phyloP scores from a whole-genome alignment of 805 yeast genomes.

The Spathaspora gorwiae region DNA sequence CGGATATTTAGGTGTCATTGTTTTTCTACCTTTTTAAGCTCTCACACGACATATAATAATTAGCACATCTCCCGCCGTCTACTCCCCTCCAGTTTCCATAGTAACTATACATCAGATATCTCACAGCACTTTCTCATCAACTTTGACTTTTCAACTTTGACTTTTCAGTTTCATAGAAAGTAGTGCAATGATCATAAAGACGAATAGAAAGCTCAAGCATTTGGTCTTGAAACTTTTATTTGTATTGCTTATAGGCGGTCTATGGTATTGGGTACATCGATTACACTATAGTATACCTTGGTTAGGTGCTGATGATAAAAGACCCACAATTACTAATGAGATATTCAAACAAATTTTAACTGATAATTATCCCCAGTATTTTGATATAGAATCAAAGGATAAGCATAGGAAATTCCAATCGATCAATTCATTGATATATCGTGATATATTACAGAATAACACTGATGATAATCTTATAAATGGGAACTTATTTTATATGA shows the following conservation, averaged over 20 bases:
- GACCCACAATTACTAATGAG: neutral
- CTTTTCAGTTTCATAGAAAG: too few relatives aligned
- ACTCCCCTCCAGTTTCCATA: too few relatives aligned
- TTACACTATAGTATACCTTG: neutral
- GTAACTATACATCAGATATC: too few relatives aligned
- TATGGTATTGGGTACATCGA: neutral
- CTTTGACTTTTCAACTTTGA: too few relatives aligned
- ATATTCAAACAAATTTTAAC: neutral
- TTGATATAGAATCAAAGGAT: neutral
- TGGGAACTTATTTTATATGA: conserved; percentile 8
- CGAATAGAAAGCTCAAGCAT: too few relatives aligned
- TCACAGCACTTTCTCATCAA: too few relatives aligned
- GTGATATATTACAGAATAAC: neutral
- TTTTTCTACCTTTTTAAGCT: too few relatives aligned
- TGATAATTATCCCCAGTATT: neutral
- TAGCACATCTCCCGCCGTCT: too few relatives aligned
- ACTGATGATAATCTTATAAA: neutral
- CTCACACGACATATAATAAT: too few relatives aligned
- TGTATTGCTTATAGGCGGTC: neutral
- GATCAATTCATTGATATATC: conserved; percentile 3
- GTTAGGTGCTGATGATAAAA: neutral
- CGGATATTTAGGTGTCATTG: too few relatives aligned
- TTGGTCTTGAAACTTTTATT: too few relatives aligned
- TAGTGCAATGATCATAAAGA: too few relatives aligned
- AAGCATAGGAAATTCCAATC: neutral